Conservation (phyloP, 2,329 filamentous ascomycete species). For the Waltergamsia citrina region DNA sequence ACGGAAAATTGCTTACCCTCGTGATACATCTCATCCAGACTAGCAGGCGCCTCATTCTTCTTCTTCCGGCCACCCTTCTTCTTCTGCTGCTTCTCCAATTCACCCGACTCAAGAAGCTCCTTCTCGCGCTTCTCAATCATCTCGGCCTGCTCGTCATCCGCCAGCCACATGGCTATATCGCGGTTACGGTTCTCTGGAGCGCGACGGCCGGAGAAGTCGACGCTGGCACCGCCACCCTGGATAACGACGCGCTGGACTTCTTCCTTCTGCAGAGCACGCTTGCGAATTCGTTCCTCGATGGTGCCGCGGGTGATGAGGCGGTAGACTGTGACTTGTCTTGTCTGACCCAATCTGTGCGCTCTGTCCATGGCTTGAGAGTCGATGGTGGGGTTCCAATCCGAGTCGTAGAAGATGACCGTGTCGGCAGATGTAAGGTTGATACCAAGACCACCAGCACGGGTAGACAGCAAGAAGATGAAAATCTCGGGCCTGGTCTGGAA, state of each 20-base stretch:
- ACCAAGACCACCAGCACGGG: constrained; percentile 91
- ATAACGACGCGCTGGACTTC: constrained; percentile 98
- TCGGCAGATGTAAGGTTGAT: constrained; percentile 96
- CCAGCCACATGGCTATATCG: constrained; percentile 98
- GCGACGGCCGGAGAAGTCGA: constrained; percentile 91
- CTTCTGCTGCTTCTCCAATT: constrained; percentile 54
- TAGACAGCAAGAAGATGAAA: constrained; percentile 94
- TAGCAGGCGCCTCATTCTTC: constrained; percentile 48
- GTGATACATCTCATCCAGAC: constrained; percentile 96
- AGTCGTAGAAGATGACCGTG: constrained; percentile 99
- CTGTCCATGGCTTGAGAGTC: constrained; percentile 99
- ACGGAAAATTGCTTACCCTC: constrained; percentile 60
- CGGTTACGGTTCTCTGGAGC: constrained; percentile 88
- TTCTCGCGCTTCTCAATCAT: constrained; percentile 89
- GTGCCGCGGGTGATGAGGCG: constrained; percentile 93
- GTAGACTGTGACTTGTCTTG: constrained; percentile 92
- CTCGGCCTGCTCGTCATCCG: constrained; percentile 92
- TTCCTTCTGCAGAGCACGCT: constrained; percentile 94
- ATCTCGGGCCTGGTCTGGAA: constrained; percentile 94
- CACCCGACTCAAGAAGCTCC: constrained; percentile 68
- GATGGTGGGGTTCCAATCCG: constrained; percentile 98
- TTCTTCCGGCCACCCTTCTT: constrained; percentile 46
- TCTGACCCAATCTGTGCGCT: constrained; percentile 94
- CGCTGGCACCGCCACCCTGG: constrained; percentile 78
- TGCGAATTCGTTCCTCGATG: constrained; percentile 95